Conservation (phyloP, 1,284 basidiomycete species). For the Cryptococcus deneoformans region DNA sequence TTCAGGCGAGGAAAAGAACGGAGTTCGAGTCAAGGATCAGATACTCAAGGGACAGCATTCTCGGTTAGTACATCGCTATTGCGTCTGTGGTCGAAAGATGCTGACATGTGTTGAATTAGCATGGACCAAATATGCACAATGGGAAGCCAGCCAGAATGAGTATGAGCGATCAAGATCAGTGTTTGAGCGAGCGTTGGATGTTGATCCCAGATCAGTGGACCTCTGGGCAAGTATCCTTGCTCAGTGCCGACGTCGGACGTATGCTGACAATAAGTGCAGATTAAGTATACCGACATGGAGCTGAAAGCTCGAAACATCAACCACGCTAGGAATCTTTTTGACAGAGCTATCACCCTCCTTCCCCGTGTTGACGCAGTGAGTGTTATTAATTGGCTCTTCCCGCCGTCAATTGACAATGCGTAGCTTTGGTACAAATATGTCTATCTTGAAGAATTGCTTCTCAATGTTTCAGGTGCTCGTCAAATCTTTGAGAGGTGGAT, state of each 20-base stretch:
- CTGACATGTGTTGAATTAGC: conserved; percentile 29
- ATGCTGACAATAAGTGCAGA: conserved; percentile 21
- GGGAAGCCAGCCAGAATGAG: conserved; percentile 95
- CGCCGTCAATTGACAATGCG: background rate
- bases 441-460: conserved; percentile 94
- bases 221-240: conserved; percentile 61
- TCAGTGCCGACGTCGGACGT: background rate
- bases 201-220: conserved; percentile 82
- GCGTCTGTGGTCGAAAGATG: background rate
- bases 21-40: conserved; percentile 97
- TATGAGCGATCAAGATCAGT: conserved; percentile 87
- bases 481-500: conserved; percentile 99
- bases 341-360: conserved; percentile 91
- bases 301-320: conserved; percentile 95
- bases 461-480: conserved; percentile 91
- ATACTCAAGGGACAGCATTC: conserved; percentile 62
- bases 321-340: conserved; percentile 94
- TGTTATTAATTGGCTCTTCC: conserved; percentile 14
- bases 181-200: conserved; percentile 94
- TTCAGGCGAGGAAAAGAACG: conserved; percentile 87
- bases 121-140: conserved; percentile 62
- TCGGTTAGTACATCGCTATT: conserved; percentile 27
- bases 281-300: conserved; percentile 97
- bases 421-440: conserved; percentile 99
- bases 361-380: conserved; percentile 73